Percentiles rank a stretch among this genome's conserved stretches.
Conservation (phyloP, 345 rosid species). For the Citrus cavaleriei region DNA sequence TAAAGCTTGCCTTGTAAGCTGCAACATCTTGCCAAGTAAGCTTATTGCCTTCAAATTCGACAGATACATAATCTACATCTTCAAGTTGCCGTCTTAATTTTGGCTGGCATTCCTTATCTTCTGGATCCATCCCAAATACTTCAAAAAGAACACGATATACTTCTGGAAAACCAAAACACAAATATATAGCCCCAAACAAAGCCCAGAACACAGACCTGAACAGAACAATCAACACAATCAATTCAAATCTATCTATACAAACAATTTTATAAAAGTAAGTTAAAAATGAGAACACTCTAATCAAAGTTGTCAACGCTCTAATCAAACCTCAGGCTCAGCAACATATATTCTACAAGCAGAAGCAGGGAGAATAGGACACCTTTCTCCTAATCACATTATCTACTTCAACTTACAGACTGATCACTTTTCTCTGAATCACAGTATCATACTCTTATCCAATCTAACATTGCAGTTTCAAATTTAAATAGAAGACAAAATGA, state of each 20-base stretch:
- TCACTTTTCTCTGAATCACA: not conserved
- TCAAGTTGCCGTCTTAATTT: conserved; percentile 88
- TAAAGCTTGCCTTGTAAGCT: conserved; percentile 60
- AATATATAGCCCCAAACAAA: conserved; percentile 86
- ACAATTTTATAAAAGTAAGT: not conserved
- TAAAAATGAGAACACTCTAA: no score
- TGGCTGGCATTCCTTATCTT: conserved; percentile 89
- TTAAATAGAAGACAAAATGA: not conserved
- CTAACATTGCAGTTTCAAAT: not conserved
- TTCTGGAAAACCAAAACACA: conserved; percentile 96
- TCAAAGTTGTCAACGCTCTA: not conserved
- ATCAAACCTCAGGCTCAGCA: not conserved
- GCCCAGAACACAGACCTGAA: conserved; percentile 93
- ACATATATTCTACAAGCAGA: not conserved
- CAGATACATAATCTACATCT: conserved; percentile 93
- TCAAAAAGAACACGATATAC: conserved; percentile 91
- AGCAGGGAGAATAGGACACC: not conserved
- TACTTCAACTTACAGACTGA: not conserved
- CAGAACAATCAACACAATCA: conserved; percentile 5
- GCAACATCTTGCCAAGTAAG: conserved; percentile 94
- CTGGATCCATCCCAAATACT: conserved; percentile 98
- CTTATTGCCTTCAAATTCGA: conserved; percentile 78
- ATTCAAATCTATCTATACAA: not conserved
- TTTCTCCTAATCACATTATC: not conserved
- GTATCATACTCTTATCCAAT: not conserved